Evolutionary conservation across 305 asterid species (phyloP), one percentile per base, ranked within the genome.

Genomic region (Fraxinus ornus): DNA sequence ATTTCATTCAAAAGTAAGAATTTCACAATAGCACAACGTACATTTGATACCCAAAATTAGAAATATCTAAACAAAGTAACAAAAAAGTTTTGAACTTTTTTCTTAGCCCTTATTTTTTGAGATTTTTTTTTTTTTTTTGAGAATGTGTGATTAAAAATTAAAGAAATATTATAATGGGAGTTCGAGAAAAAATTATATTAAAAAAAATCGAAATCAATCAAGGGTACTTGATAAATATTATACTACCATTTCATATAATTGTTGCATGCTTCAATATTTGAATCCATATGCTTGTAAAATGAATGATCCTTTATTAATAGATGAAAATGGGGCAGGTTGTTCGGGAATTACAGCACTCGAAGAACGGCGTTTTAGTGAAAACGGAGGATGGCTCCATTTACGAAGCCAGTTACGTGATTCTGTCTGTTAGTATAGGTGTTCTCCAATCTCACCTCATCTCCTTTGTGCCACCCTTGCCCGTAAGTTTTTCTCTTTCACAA

Each of bases 341-440:
- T 84, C 89, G 97, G 85, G 98, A 92, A 87, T 71, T 95, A 88
- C 94, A 91, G 89, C 95, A 91, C 89, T 91, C 95, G 87, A 93
- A 96, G 86, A 91, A 89, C 91, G 95, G 95, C 88, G 94, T 93
- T 62, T 70, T 41, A 85, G 90, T 93, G 83, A 90, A 87, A 81
- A 91, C 97, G 73, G 98, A 95, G 90, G 98, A 93, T 85, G 97
- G 97, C 81, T 86, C 84, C 84, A 77, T 90, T 87, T 95, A 90
- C 95, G 93, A 95, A 88, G 98, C 98, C 90, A 83, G 86, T 85
- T 92, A 91, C 87, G 90, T 91, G 78, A 86, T 93, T 86, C 88
- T 95, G 91, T 95, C 98, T 21, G 94, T 86, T 76, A 93, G 98
- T 80, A 93, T 95, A 75, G 98, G 98, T 8, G 98, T 95, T 86